Percentiles rank a stretch among this genome's conserved stretches.
Conservation (phyloP, 352 stramenopile species). For the Pythium phragmitis region DNA sequence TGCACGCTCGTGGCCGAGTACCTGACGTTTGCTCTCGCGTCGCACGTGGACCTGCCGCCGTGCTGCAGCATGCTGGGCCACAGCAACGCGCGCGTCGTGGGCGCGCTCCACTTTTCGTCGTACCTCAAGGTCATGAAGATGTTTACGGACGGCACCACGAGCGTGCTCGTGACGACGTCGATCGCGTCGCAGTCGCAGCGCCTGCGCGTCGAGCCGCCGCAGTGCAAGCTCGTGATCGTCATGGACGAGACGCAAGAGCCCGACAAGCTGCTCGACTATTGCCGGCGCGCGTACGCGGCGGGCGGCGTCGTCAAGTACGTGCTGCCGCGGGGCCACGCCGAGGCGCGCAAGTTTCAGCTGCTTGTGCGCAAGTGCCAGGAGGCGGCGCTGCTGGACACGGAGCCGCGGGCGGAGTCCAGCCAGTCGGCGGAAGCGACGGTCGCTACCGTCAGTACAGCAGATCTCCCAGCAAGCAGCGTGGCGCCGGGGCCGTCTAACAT, state of each 20-base stretch:
- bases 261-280: conserved; percentile 73
- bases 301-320: conserved; percentile 71
- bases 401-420: background rate
- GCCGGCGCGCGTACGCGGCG: conserved; percentile 37
- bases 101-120: conserved; percentile 59
- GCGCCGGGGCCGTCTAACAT: no score
- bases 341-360: conserved; percentile 61
- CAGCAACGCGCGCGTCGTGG: conserved; percentile 61
- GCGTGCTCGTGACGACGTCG: conserved; percentile 79
- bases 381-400: conserved; percentile 39
- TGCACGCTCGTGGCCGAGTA: conserved; percentile 78
- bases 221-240: conserved; percentile 67
- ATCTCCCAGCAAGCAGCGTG: background rate
- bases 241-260: conserved; percentile 79
- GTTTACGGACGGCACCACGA: conserved; percentile 52
- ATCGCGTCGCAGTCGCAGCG: conserved; percentile 57
- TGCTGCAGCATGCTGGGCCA: conserved; percentile 78
- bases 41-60: conserved; percentile 42
- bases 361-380: conserved; percentile 66
- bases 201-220: conserved; percentile 37
- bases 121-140: conserved; percentile 67
- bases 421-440: background rate
- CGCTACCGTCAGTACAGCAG: background rate
- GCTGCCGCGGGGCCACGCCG: conserved; percentile 33
- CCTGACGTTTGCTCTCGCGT: conserved; percentile 43